Conservation (phyloP, 352 stramenopile genomes). For the Phytopythium boreale region DNA sequence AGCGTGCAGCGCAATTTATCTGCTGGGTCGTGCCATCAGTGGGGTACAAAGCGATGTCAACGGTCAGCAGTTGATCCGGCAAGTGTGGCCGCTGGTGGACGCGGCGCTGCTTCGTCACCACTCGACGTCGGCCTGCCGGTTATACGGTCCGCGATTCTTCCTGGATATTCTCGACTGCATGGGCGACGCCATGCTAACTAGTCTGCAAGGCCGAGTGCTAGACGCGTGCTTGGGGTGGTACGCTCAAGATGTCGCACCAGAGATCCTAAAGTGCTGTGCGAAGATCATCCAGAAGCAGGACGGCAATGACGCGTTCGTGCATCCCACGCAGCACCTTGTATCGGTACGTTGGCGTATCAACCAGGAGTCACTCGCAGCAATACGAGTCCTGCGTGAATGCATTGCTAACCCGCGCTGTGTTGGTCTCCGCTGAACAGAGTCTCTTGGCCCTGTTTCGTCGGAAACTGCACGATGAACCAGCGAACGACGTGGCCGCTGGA, state of each 20-base stretch:
- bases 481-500: constrained; percentile 9
- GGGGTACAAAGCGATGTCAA: constrained; percentile 35
- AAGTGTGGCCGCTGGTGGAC: constrained; percentile 50
- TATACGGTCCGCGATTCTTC: constrained; percentile 48
- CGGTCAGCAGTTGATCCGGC: constrained; percentile 28
- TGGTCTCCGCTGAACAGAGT: constrained; percentile 9
- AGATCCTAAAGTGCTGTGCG: constrained; percentile 41
- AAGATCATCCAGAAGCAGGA: constrained; percentile 36
- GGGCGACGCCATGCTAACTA: constrained; percentile 6
- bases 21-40: constrained; percentile 55
- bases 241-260: constrained; percentile 28
- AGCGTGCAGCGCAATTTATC: constrained; percentile 26
- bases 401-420: not conserved
- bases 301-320: constrained; percentile 22
- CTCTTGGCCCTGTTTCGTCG: constrained; percentile 32
- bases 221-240: constrained; percentile 46
- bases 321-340: not conserved
- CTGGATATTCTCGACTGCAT: constrained; percentile 33
- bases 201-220: constrained; percentile 40
- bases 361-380: not conserved
- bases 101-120: constrained; percentile 31
- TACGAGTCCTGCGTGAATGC: not conserved
- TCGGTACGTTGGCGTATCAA: constrained; percentile 7
- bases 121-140: constrained; percentile 22
- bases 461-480: constrained; percentile 41